Evolutionary conservation across 176 grass and related monocot species (phyloP).

Genomic region (Themeda triandra): DNA sequence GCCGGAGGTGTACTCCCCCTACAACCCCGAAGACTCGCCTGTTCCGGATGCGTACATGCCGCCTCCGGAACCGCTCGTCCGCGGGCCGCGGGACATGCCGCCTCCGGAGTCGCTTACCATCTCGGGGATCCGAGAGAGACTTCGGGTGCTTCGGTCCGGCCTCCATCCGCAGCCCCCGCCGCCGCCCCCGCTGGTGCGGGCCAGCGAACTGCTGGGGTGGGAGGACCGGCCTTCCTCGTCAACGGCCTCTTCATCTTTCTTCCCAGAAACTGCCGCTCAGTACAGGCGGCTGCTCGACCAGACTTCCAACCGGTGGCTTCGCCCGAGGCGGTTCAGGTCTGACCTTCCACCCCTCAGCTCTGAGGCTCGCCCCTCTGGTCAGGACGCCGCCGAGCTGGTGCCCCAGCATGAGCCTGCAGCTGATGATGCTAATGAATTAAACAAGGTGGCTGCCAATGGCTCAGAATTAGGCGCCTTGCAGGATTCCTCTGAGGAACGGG

Average conservation of each 20-base stretch:
- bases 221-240: slow-evolving; percentile 61
- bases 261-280: slow-evolving; percentile 28
- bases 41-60: slow-evolving; percentile 25
- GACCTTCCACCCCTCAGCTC: slow-evolving; percentile 47
- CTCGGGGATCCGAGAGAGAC: slow-evolving; percentile 22
- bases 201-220: slow-evolving; percentile 35
- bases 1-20: slow-evolving; percentile 53
- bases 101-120: background rate
- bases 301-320: slow-evolving; percentile 46
- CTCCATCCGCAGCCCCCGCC: slow-evolving; percentile 23
- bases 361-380: slow-evolving; percentile 37
- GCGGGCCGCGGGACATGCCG: background rate
- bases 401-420: slow-evolving; percentile 30
- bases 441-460: slow-evolving; percentile 35
- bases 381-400: slow-evolving; percentile 17
- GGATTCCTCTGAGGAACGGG: slow-evolving; percentile 35
- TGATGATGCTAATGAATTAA: slow-evolving; percentile 37
- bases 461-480: slow-evolving; percentile 43
- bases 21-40: slow-evolving; percentile 41
- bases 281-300: slow-evolving; percentile 66
- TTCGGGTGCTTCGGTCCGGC: slow-evolving; percentile 35
- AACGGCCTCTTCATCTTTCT: slow-evolving; percentile 44
- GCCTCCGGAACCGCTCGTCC: background rate
- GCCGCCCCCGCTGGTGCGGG: slow-evolving; percentile 35
- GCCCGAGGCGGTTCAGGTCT: slow-evolving; percentile 69